Conservation (phyloP, 768 basidiomycete species). For the Tremella yokohamensis region DNA sequence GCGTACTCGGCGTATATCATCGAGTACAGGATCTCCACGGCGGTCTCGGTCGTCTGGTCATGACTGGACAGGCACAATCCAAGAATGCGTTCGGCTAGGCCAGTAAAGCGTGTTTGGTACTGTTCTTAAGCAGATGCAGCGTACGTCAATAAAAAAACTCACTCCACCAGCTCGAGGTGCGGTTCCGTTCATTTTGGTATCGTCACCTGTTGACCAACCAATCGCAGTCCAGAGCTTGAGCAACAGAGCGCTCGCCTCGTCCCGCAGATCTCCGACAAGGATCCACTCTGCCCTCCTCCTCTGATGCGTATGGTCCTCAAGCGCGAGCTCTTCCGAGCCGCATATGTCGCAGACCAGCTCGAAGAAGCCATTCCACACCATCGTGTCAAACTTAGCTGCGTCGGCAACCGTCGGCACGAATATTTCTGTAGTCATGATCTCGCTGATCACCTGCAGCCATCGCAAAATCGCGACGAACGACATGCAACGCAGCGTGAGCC, state of each 20-base stretch:
- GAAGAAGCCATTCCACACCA: conserved; percentile 77
- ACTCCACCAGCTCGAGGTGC: conserved; percentile 64
- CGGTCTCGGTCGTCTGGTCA: conserved; percentile 82
- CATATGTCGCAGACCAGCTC: conserved; percentile 77
- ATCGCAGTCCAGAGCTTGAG: conserved; percentile 79
- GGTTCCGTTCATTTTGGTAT: neutral
- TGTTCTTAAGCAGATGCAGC: conserved; percentile 12
- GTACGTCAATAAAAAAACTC: conserved; percentile 40
- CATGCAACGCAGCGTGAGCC: conserved; percentile 87
- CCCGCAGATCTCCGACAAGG: conserved; percentile 90
- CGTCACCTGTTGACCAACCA: conserved; percentile 60
- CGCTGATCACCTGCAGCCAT: conserved; percentile 76
- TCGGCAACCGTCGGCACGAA: conserved; percentile 71
- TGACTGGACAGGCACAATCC: conserved; percentile 92
- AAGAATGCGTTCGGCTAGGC: conserved; percentile 83
- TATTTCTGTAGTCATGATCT: conserved; percentile 65
- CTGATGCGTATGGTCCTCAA: conserved; percentile 95
- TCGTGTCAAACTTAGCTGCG: conserved; percentile 66
- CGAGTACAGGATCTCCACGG: conserved; percentile 85
- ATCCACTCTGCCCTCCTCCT: conserved; percentile 95
- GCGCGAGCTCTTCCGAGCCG: conserved; percentile 83
- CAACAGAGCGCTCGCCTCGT: conserved; percentile 79
- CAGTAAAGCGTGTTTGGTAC: conserved; percentile 76
- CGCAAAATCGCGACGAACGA: conserved; percentile 83
- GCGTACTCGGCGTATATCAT: conserved; percentile 88